A percentile compares a stretch with the other conserved stretches of the same genome.
Conservation (phyloP, 371 early-diverging fungal genomes). For the Zychaea mexicana region DNA sequence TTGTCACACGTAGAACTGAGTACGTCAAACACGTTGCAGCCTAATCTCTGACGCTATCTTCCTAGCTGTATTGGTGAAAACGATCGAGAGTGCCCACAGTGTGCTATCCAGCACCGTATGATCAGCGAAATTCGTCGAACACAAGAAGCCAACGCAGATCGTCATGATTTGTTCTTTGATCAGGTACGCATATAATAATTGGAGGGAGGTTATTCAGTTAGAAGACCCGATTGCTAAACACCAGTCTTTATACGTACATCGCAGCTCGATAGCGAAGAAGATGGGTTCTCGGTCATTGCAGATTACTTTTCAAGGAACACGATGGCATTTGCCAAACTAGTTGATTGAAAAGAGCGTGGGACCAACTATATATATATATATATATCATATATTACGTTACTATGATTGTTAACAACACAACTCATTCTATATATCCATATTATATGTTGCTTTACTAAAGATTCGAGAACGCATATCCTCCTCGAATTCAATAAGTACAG, state of each 20-base stretch:
- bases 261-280: conserved; percentile 76
- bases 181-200: conserved; percentile 65
- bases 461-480: no score
- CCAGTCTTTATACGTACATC: neutral
- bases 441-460: no score
- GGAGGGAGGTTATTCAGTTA: neutral
- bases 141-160: conserved; percentile 75
- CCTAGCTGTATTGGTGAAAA: conserved; percentile 70
- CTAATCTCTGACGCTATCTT: neutral
- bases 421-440: no score
- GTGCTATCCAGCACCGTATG: conserved; percentile 82
- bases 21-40: neutral
- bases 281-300: conserved; percentile 86
- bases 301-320: conserved; percentile 88
- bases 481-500: no score
- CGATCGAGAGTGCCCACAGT: conserved; percentile 86
- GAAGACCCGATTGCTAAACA: neutral
- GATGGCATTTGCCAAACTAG: conserved; percentile 76
- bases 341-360: conserved; percentile 54
- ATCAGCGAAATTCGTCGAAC: conserved; percentile 77
- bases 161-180: conserved; percentile 80
- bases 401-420: no score
- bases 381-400: no score
- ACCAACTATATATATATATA: neutral
- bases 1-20: neutral